Evolutionary conservation across 352 stramenopile species (phyloP).

Genomic region (Phytophthora cajani): DNA sequence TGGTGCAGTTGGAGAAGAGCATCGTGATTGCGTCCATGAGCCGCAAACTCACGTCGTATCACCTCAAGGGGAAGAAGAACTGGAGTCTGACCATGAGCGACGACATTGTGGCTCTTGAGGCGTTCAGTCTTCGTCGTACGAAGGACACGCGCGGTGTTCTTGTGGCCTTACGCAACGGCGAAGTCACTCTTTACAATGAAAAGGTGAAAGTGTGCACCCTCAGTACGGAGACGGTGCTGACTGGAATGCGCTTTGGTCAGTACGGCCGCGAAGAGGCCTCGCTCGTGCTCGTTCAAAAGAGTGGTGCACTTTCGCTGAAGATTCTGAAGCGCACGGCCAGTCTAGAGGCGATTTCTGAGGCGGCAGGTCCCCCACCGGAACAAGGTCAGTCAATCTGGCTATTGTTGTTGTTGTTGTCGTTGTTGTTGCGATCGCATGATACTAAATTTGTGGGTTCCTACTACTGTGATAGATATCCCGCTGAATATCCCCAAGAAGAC

Average conservation of each 20-base stretch:
- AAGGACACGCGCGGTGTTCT: conserved; percentile 84
- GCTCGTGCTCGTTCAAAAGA: conserved; percentile 83
- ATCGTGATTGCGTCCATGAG: conserved; percentile 91
- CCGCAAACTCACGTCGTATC: conserved; percentile 85
- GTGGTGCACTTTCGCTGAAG: conserved; percentile 81
- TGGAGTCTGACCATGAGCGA: conserved; percentile 87
- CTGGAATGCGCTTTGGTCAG: conserved; percentile 86
- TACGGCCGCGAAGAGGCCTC: conserved; percentile 90
- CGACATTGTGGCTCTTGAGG: conserved; percentile 84
- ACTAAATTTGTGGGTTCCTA: not conserved
- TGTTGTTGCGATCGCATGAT: not conserved
- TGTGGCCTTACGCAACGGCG: conserved; percentile 84
- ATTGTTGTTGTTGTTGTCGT: not conserved
- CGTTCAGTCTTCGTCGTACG: conserved; percentile 72
- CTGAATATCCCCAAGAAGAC: conserved; percentile 95
- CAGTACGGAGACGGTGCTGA: conserved; percentile 67
- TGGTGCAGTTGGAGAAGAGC: conserved; percentile 84
- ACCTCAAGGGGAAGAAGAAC: conserved; percentile 93
- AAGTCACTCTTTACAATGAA: conserved; percentile 90
- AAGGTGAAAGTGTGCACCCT: conserved; percentile 86
- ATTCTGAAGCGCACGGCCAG: conserved; percentile 90
- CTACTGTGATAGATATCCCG: conserved; percentile 71
- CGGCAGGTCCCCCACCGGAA: conserved; percentile 80
- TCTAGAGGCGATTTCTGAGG: conserved; percentile 77
- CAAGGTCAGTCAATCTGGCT: conserved; percentile 51